Evolutionary conservation across 148 eudicot genomes (phyloP), one percentile per base, ranked within the genome.

Genomic region (Chenopodium album): DNA sequence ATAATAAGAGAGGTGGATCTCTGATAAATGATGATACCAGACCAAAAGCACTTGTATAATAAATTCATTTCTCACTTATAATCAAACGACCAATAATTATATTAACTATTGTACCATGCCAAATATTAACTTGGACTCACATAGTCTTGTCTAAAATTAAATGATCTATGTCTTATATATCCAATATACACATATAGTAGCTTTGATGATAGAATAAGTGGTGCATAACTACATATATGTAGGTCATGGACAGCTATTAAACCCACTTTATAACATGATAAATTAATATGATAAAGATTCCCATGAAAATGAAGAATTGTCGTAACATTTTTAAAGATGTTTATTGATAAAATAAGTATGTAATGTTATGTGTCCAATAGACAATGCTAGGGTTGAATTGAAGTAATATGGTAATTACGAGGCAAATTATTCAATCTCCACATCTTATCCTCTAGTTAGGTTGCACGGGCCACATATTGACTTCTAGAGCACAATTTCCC

Each of bases 401-500:
- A 67, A 67, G 34, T 67, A 67, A 28, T 11, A 26, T 67, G 71
- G 71, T 34, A 67, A 29, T 67, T 67, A 11, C 71, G 71, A 67
- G 71, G 71, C 32, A 67, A 28, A 67, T 67, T 67, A 67, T 67
- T 67, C 71, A 67, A 28, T 66, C 23, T 66, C 31, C 19, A 23
- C 29, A 12, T 67, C 71, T 67, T 67, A 67, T 67, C 37, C 71
- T 67, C 71, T 26, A 28, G 71, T 28, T 29, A 67, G 37, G 71
- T 67, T 28, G 34, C 29, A 67, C 29, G 71, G 71, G 71, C 71
- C 71, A 67, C 71, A 67, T 9, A 67, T 67, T 67, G 71, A 67
- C 71, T 67, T 67, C 5, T 67, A 2, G 17, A 29, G n/a, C 37
- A 28, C 37, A 9, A 67, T 67, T 67, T 29, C 37, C 32, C 44